A percentile compares a stretch with the other conserved stretches of the same genome.
Conservation (phyloP, 345 rosid species). For the Lepidium africanum region DNA sequence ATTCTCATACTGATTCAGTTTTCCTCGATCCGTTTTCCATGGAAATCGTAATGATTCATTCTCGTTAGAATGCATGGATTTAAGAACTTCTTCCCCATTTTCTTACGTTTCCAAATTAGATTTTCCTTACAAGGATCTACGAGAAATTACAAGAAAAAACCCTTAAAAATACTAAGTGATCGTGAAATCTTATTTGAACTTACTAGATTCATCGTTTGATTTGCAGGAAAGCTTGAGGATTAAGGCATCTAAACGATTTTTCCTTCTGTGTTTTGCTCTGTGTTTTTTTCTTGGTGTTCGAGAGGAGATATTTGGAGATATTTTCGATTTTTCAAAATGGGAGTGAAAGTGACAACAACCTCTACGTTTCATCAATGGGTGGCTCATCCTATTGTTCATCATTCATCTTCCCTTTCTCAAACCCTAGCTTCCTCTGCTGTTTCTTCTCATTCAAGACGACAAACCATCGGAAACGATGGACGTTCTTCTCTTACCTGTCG, state of each 20-base stretch:
- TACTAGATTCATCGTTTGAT: not conserved
- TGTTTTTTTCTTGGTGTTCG: not conserved
- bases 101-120: not conserved
- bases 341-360: constrained; percentile 48
- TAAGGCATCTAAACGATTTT: not conserved
- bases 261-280: not conserved
- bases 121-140: not conserved
- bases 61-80: constrained; percentile 12
- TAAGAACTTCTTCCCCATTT: not conserved
- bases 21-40: constrained; percentile 31
- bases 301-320: not conserved
- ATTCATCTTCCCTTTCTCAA: constrained; percentile 47
- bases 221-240: constrained; percentile 30
- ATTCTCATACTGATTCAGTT: constrained; percentile 6
- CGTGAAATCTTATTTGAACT: not conserved
- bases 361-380: constrained; percentile 52
- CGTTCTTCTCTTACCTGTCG: constrained; percentile 29
- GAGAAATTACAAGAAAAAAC: not conserved
- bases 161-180: not conserved
- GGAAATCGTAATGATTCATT: constrained; percentile 24
- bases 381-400: constrained; percentile 45
- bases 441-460: constrained; percentile 52
- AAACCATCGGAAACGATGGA: constrained; percentile 21
- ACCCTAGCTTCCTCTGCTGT: constrained; percentile 48
- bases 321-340: constrained; percentile 34